Evolutionary conservation across 1,284 basidiomycete genomes (phyloP).

Genomic region (Fistulinella cinereoalba): DNA sequence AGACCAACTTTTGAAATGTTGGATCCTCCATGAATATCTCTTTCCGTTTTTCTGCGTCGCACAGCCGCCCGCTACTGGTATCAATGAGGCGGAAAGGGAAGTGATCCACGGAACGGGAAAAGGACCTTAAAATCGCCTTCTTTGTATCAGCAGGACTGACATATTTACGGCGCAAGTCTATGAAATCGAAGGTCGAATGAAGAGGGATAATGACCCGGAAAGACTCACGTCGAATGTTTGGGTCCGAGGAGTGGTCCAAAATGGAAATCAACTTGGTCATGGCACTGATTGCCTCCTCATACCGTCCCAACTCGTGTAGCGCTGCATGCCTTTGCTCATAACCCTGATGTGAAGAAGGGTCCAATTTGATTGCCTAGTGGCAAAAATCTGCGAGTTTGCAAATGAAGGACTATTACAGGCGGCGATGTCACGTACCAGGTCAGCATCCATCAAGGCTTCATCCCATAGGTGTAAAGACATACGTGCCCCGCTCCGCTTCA

Average conservation of each 20-base stretch:
- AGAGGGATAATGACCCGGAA: not conserved
- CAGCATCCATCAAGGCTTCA: constrained; percentile 17
- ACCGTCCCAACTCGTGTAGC: constrained; percentile 13
- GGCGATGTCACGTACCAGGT: constrained; percentile 14
- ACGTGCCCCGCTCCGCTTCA: constrained; percentile 19
- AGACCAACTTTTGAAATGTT: constrained; percentile 19
- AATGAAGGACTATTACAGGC: not conserved
- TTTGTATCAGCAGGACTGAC: constrained; percentile 10
- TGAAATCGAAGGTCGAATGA: not conserved
- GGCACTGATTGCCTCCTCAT: constrained; percentile 12
- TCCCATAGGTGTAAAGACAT: constrained; percentile 8
- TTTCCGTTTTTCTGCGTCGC: constrained; percentile 15
- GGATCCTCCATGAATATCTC: constrained; percentile 16
- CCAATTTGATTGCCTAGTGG: constrained; percentile 14
- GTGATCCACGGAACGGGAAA: not conserved
- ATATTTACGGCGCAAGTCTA: constrained; percentile 14
- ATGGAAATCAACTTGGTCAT: constrained; percentile 7
- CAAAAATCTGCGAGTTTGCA: too few relatives aligned
- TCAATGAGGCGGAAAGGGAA: constrained; percentile 21
- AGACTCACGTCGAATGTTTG: constrained; percentile 14
- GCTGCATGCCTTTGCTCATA: constrained; percentile 20
- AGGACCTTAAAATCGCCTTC: not conserved
- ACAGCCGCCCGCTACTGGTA: constrained; percentile 20
- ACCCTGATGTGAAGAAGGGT: constrained; percentile 15
- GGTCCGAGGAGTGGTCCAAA: constrained; percentile 12